These are phyloP conservation scores for Linnemannia zychae DNA, from an alignment of 192 early-diverging fungal species.

Conservation along the genomic window DNA sequence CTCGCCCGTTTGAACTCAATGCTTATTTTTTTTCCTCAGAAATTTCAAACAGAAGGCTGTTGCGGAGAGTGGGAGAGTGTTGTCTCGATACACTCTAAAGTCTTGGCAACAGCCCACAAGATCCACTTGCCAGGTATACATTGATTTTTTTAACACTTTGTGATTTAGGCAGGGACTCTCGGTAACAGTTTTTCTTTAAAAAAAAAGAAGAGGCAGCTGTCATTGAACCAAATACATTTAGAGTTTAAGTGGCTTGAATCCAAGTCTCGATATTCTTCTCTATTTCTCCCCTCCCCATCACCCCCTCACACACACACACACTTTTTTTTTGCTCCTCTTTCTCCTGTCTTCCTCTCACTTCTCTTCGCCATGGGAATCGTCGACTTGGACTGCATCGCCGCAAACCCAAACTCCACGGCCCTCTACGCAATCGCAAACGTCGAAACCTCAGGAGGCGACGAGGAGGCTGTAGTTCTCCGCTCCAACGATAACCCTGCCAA, in stretches of 20 bases:
- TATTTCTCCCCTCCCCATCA: background rate
- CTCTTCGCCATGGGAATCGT: background rate
- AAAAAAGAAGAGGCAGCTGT: too few relatives aligned
- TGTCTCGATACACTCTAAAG: background rate
- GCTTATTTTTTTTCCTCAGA: too few relatives aligned
- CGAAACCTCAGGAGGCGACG: background rate
- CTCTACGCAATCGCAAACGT: background rate
- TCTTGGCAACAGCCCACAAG: background rate
- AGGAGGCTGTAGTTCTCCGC: background rate
- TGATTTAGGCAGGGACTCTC: too few relatives aligned
- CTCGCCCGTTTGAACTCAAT: too few relatives aligned
- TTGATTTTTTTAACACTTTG: background rate
- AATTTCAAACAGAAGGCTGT: too few relatives aligned
- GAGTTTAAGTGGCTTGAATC: background rate
- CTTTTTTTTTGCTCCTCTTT: too few relatives aligned
- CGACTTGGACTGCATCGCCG: background rate
- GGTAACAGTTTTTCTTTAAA: too few relatives aligned
- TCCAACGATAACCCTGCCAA: background rate
- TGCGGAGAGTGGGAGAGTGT: too few relatives aligned
- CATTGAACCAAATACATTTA: too few relatives aligned
- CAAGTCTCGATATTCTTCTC: background rate
- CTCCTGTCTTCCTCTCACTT: background rate
- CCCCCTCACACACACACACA: too few relatives aligned
- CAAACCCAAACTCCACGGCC: background rate
- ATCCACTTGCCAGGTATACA: too few relatives aligned